A percentile compares a stretch with the other conserved stretches of the same genome.
Evolutionary conservation across 192 early-diverging fungal genomes (phyloP).

Genomic region (Backusella australiensis): DNA sequence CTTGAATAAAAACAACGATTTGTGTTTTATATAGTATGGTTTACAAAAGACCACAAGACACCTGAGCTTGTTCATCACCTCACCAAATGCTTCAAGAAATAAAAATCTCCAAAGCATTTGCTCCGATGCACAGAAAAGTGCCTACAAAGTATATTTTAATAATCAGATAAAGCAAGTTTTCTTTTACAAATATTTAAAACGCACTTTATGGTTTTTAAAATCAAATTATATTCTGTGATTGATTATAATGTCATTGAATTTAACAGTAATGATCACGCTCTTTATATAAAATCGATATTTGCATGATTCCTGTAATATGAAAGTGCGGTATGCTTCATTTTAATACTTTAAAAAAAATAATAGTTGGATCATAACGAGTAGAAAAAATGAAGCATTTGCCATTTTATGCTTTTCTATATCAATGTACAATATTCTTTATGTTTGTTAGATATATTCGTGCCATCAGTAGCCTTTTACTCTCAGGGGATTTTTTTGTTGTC

Average conservation of each 20-base stretch:
- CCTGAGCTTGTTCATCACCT: not conserved
- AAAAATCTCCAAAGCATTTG: not conserved
- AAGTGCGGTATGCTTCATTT: not conserved
- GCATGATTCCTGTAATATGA: not conserved
- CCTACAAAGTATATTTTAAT: not conserved
- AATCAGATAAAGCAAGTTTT: not conserved
- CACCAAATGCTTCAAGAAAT: not conserved
- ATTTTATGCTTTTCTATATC: not conserved
- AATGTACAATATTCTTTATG: too few species aligned
- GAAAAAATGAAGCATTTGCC: not conserved
- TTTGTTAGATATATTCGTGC: too few species aligned
- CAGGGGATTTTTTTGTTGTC: not conserved
- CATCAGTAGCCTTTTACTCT: not conserved
- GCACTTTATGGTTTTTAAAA: not conserved
- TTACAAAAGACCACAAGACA: not conserved
- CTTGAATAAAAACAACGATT: too few species aligned
- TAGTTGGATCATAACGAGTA: not conserved
- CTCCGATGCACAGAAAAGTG: not conserved
- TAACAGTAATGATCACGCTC: not conserved
- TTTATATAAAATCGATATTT: not conserved
- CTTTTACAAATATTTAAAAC: not conserved
- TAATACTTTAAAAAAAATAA: not conserved
- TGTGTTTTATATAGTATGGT: too few species aligned
- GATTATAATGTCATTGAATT: not conserved
- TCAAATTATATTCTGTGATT: not conserved